Conservation (phyloP, 306 rosid genomes). For the Gastrolobium bilobum region DNA sequence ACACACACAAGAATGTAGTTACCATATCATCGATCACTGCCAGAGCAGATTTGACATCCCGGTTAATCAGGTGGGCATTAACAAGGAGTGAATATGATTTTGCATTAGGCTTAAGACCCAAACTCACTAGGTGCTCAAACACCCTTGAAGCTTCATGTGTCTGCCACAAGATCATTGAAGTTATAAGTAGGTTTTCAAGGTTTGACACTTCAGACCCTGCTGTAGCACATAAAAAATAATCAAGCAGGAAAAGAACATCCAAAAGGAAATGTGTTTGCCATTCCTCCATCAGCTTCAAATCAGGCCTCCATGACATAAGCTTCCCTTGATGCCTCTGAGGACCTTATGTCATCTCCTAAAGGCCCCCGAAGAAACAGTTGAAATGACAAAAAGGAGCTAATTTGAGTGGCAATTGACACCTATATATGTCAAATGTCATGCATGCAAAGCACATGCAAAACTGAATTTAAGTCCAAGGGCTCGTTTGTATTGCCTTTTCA, state of each 20-base stretch:
- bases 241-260: conserved; percentile 34
- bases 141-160: conserved; percentile 85
- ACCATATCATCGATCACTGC: conserved; percentile 79
- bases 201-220: conserved; percentile 14
- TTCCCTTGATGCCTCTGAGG: no score
- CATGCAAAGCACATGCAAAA: conserved; percentile 32
- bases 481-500: no score
- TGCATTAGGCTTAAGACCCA: conserved; percentile 89
- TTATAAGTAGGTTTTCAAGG: conserved; percentile 6
- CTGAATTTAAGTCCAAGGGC: conserved; percentile 17
- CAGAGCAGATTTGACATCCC: conserved; percentile 81
- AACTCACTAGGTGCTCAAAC: conserved; percentile 79
- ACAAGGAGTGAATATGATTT: conserved; percentile 80
- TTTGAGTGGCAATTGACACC: background rate
- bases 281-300: conserved; percentile 11
- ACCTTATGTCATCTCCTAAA: background rate
- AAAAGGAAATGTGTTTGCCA: conserved; percentile 12
- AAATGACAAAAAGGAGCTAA: background rate
- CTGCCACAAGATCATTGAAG: conserved; percentile 59
- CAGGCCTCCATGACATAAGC: background rate
- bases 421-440: conserved; percentile 16
- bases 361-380: background rate
- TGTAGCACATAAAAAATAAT: conserved; percentile 21
- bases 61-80: conserved; percentile 87
- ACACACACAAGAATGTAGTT: conserved; percentile 18